A percentile compares a stretch with the other conserved stretches of the same genome.
Conservation (phyloP, 2,329 filamentous ascomycete species). For the Exophiala calicioides region DNA sequence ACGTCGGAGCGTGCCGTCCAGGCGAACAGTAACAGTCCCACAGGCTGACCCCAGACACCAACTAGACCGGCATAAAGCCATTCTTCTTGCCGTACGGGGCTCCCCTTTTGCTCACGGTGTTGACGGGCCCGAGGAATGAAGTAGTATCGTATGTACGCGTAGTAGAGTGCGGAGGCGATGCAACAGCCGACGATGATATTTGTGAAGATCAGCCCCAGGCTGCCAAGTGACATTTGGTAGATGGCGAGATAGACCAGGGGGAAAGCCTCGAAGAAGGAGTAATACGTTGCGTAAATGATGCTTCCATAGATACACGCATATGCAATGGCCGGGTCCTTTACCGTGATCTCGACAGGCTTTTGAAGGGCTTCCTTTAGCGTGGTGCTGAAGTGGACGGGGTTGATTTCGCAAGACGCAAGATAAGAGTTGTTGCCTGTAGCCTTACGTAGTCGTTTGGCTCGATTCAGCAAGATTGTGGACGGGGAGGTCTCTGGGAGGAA, state of each 20-base stretch:
- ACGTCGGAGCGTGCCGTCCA: constrained; percentile 55
- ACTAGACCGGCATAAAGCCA: constrained; percentile 55
- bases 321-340: constrained; percentile 63
- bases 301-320: constrained; percentile 64
- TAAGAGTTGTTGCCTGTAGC: constrained; percentile 52
- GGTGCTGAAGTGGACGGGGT: constrained; percentile 54
- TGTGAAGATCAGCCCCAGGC: constrained; percentile 62
- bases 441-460: constrained; percentile 61
- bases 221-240: constrained; percentile 61
- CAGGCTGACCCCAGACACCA: constrained; percentile 31
- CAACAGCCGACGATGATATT: constrained; percentile 59
- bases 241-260: constrained; percentile 62
- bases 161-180: constrained; percentile 53
- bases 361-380: constrained; percentile 43
- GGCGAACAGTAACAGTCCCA: constrained; percentile 39
- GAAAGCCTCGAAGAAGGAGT: constrained; percentile 66
- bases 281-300: constrained; percentile 53
- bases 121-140: constrained; percentile 47
- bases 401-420: constrained; percentile 54
- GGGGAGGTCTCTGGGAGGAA: constrained; percentile 65
- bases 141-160: constrained; percentile 46
- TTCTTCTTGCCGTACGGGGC: constrained; percentile 54
- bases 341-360: constrained; percentile 31
- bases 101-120: constrained; percentile 49
- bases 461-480: constrained; percentile 61